A percentile compares a stretch with the other conserved stretches of the same genome.
Conservation (phyloP, 83 land plant species). For the Thuja plicata region DNA sequence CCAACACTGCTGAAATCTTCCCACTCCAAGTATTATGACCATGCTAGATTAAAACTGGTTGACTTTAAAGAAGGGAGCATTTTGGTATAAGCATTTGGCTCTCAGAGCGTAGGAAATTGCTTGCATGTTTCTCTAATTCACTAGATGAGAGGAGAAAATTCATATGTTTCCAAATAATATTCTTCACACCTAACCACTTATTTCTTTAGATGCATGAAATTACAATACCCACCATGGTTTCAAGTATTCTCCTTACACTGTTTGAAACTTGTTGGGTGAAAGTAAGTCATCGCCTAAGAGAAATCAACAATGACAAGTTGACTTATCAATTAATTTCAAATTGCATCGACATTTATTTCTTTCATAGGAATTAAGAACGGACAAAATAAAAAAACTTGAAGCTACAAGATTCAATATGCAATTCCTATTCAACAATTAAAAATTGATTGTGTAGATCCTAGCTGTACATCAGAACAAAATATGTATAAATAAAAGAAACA, state of each 20-base stretch:
- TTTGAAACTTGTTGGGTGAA: constrained; percentile 62
- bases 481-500: not conserved
- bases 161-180: constrained; percentile 58
- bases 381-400: not conserved
- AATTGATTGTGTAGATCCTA: not conserved
- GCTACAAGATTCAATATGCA: not conserved
- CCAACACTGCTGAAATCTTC: too few species aligned
- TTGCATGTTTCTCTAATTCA: too few species aligned
- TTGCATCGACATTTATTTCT: not conserved
- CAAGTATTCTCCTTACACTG: constrained; percentile 74
- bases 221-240: constrained; percentile 68
- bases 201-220: constrained; percentile 65
- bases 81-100: too few species aligned
- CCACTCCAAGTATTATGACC: too few species aligned
- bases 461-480: not conserved
- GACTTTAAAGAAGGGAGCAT: too few species aligned
- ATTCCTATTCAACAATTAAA: not conserved
- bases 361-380: not conserved
- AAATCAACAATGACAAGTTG: constrained; percentile 68
- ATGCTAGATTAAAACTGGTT: too few species aligned
- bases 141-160: too few species aligned
- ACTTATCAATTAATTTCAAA: constrained; percentile 27
- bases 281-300: constrained; percentile 66
- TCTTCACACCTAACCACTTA: constrained; percentile 54
- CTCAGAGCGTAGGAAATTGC: too few species aligned